Base-by-base conservation (phyloP, 2,329 filamentous ascomycete genomes). In the Byssochlamys sp. region DNA sequence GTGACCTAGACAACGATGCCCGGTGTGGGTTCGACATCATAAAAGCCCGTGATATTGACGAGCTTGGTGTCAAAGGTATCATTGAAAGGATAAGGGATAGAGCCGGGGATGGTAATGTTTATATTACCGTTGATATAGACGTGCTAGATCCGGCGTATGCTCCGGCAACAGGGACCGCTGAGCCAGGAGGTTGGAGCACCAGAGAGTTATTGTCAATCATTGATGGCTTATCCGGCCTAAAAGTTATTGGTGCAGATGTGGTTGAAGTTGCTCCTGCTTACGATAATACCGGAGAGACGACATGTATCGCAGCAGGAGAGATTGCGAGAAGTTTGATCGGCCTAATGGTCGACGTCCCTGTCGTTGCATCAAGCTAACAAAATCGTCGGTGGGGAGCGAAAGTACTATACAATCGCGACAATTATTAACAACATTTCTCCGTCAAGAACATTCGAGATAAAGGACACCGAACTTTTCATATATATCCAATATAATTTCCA, bases 11-110 rank as follows among this genome's bases (percentile, higher is more conserved):
- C 12, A 83, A 85, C 62, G 83, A 85, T 65, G 65, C 77, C 49
- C 77, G 78, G 10, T 85, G 83, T 62, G 83, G 84, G 1, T 86
- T 86, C 62, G 72, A 78, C 3, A 80, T 80, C 54, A 67, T 85
- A 55, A 83, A 73, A 24, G 82, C 84, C 0, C 72, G 82, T 58
- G 77, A 80, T 54, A 72, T 81, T 35, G 78, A 81, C 61, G 69
- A 67, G 4, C 59, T 76, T 4, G 77, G 78, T 9, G 69, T 73
- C 4, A 59, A 70, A 14, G 77, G 77, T 3, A 63, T 81, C 1
- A 76, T 80, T 45, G 66, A 76, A 1, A 68, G 61, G 54, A 57
- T 81, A 28, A 78, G 75, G 62, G 68, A 78, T 2, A 75, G 82
- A 7, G 80, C 84, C 0, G 72, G 73, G 1, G 75, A 75, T 12